phyloP scores from a whole-genome alignment of 768 basidiomycete species.

The Mycena galericulata region DNA sequence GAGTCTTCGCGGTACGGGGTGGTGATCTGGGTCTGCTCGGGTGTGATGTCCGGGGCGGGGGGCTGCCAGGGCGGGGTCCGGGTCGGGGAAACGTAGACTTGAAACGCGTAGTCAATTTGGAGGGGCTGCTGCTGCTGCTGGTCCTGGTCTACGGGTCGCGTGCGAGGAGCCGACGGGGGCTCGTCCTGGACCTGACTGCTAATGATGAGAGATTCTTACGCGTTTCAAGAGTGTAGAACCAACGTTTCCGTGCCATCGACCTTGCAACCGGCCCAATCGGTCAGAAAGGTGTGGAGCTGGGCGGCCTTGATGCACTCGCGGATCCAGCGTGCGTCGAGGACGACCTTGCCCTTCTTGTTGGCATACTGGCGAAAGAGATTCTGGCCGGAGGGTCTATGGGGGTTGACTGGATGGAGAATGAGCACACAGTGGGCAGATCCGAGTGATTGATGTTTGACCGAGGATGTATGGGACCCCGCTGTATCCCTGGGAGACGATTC shows the following conservation, averaged over 20 bases:
- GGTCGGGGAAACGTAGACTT: conserved; percentile 47
- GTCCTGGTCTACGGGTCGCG: conserved; percentile 31
- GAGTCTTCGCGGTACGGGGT: conserved; percentile 60
- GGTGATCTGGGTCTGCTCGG: conserved; percentile 72
- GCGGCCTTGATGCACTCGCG: conserved; percentile 79
- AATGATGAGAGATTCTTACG: not conserved
- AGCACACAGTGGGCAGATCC: conserved; percentile 7
- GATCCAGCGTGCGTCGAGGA: conserved; percentile 81
- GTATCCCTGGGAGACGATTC: conserved; percentile 78
- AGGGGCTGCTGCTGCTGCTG: conserved; percentile 40
- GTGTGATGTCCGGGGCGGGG: conserved; percentile 68
- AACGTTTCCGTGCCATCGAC: conserved; percentile 82
- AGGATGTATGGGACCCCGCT: conserved; percentile 85
- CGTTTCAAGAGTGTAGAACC: conserved; percentile 35
- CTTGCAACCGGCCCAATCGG: conserved; percentile 86
- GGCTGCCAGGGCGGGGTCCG: conserved; percentile 76
- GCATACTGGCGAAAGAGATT: conserved; percentile 84
- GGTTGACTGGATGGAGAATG: conserved; percentile 68
- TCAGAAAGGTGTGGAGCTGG: conserved; percentile 78
- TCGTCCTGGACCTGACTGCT: conserved; percentile 23
- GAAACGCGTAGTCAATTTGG: conserved; percentile 52
- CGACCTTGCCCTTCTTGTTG: conserved; percentile 83
- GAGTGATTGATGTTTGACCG: conserved; percentile 58
- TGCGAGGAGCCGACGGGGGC: conserved; percentile 16
- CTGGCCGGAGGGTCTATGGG: conserved; percentile 83